Base-by-base conservation (phyloP, 441 rosid species). In the Dalechampia spathulata region DNA sequence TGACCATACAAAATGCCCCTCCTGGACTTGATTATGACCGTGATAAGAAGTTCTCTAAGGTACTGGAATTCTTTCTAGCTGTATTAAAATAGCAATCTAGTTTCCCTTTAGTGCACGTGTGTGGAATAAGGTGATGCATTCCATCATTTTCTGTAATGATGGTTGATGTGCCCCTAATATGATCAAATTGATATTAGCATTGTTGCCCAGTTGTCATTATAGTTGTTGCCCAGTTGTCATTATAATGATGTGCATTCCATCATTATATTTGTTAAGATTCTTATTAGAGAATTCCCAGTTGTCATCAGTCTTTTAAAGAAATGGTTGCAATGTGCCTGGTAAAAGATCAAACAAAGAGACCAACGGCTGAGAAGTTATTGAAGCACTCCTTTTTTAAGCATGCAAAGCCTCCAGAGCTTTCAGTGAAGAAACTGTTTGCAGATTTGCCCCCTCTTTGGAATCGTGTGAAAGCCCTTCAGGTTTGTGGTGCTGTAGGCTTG, bases 311-410 rank as follows among this genome's bases (percentile, higher is more conserved):
- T 70, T 94, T 94, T 78, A 90, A 94, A 94, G 98, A 94, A 79
- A 94, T 94, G 99, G 95, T 90, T 66, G 98, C 98, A 48, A 94
- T 90, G 98, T 94, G 99, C 80, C 80, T 94, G 68, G 99, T 88
- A 78, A 94, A 94, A 87, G 99, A 94, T 79, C 99, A 85, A 75
- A 74, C 92, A 30, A 87, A 85, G 83, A 81, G 99, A 75, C 99
- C 99, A 60, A 84, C 99, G 34, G 97, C 96, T 23, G 99, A 90
- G 63, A 94, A 90, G 67, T 63, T 94, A 71, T 66, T 94, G 58
- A 90, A 87, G 47, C 99, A 87, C 67, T 75, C 96, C 1, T 87
- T 87, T 74, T 94, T 94, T 79, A 90, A 86, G 81, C 69, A 86
- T 70, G 86, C 87, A 0, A 90, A 87, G 77, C 86, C 95, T 63